phyloP scores from a whole-genome alignment of 257 asterid genomes.

The Gynochthodes officinalis region DNA sequence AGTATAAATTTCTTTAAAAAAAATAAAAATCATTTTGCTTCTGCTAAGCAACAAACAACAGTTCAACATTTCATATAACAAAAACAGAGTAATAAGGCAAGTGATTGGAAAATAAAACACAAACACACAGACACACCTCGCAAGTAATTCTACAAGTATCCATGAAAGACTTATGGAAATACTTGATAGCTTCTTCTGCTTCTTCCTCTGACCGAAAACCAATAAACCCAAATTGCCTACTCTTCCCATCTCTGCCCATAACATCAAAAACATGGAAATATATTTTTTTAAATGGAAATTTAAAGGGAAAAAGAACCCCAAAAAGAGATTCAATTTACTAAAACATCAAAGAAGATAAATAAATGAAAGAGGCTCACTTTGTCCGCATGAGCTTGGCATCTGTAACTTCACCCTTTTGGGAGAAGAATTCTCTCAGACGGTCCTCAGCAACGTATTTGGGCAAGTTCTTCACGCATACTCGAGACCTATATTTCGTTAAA shows the following conservation, averaged over 20 bases:
- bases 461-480: constrained; percentile 81
- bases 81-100: constrained; percentile 11
- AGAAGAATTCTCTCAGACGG: constrained; percentile 77
- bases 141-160: constrained; percentile 66
- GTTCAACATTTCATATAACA: background rate
- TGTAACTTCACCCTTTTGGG: constrained; percentile 90
- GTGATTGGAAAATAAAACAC: background rate
- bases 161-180: constrained; percentile 67
- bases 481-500: constrained; percentile 49
- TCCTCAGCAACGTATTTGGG: constrained; percentile 75
- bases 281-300: background rate
- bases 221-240: constrained; percentile 82
- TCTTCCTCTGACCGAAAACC: constrained; percentile 77
- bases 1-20: background rate
- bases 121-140: constrained; percentile 51
- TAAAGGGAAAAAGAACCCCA: background rate
- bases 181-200: constrained; percentile 61
- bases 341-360: background rate
- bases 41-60: background rate
- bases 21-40: background rate
- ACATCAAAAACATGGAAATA: background rate
- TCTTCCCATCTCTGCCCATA: constrained; percentile 77
- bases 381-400: constrained; percentile 94
- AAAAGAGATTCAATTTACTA: background rate
- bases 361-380: constrained; percentile 35